These are phyloP conservation scores for Secale cereale DNA, from an alignment of 176 grass and related monocot species.

Conservation along the genomic window DNA sequence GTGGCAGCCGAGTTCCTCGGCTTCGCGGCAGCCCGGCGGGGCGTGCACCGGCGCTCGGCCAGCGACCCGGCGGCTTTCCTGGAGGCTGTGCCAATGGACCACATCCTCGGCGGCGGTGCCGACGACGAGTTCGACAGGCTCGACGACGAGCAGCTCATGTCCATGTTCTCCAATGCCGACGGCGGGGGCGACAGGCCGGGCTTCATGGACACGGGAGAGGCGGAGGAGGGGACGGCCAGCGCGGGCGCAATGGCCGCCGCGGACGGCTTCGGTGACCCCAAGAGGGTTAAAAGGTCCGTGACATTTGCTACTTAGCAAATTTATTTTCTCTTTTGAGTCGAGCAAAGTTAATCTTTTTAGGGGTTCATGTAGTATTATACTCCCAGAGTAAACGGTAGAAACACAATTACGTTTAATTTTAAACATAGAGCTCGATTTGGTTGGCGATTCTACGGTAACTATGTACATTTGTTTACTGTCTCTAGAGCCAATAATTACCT, in stretches of 20 bases:
- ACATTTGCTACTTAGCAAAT: background rate
- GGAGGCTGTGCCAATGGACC: constrained; percentile 55
- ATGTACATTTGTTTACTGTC: background rate
- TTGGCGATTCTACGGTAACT: background rate
- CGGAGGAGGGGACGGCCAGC: constrained; percentile 21
- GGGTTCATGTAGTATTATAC: background rate
- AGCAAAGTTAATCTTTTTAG: too few relatives aligned
- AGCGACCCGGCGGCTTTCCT: constrained; percentile 93
- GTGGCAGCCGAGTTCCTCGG: constrained; percentile 70
- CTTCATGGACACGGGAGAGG: constrained; percentile 47
- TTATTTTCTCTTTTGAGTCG: background rate
- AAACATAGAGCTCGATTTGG: background rate
- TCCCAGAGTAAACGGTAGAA: constrained; percentile 11
- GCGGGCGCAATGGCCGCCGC: background rate
- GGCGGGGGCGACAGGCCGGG: constrained; percentile 32
- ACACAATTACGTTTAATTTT: background rate
- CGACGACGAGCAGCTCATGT: constrained; percentile 97
- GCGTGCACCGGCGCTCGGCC: constrained; percentile 69
- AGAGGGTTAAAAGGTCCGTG: constrained; percentile 82
- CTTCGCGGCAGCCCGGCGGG: constrained; percentile 58
- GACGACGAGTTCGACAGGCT: constrained; percentile 76
- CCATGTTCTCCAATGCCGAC: constrained; percentile 91
- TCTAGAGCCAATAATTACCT: background rate
- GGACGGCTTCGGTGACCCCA: constrained; percentile 52
- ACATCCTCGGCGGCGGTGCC: constrained; percentile 26